These are phyloP conservation scores for Paraurostyla sp. DNA, from an alignment of 73 alveolate species.

Conservation along the genomic window DNA sequence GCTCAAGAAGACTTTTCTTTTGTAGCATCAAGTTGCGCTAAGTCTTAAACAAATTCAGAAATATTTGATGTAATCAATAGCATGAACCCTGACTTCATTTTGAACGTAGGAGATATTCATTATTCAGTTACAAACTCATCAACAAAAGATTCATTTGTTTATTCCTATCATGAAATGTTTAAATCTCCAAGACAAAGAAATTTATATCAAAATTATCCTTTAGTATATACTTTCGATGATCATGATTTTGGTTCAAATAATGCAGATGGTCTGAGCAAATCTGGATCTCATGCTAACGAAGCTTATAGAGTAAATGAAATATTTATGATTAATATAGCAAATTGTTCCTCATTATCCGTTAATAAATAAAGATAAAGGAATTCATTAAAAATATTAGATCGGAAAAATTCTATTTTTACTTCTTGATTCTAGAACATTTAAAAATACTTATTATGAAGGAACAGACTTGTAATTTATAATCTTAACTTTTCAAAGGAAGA, in stretches of 20 bases:
- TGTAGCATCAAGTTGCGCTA: conserved; percentile 31
- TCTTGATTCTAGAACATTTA: conserved; percentile 12
- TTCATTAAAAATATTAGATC: not conserved
- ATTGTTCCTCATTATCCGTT: conserved; percentile 10
- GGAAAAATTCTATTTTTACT: conserved; percentile 3
- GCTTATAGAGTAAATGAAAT: conserved; percentile 11
- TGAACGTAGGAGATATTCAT: conserved; percentile 35
- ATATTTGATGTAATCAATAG: not conserved
- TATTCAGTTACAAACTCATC: conserved; percentile 2
- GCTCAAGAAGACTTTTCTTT: not conserved
- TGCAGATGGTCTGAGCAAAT: conserved; percentile 1
- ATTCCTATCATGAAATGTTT: conserved; percentile 41
- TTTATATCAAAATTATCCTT: not conserved
- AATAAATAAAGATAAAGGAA: not conserved
- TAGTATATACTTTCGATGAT: conserved; percentile 46
- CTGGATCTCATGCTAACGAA: not conserved
- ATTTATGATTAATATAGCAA: not conserved
- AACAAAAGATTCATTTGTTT: not conserved
- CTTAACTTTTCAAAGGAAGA: not conserved
- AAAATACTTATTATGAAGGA: conserved; percentile 20
- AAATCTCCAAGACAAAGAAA: not conserved
- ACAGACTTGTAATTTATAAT: not conserved
- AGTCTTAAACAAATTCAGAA: not conserved
- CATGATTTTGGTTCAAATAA: conserved; percentile 48
- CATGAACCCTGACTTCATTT: not conserved